Conservation (phyloP, 1,139 yeast genomes). For the Insectozyma bohioensis region DNA sequence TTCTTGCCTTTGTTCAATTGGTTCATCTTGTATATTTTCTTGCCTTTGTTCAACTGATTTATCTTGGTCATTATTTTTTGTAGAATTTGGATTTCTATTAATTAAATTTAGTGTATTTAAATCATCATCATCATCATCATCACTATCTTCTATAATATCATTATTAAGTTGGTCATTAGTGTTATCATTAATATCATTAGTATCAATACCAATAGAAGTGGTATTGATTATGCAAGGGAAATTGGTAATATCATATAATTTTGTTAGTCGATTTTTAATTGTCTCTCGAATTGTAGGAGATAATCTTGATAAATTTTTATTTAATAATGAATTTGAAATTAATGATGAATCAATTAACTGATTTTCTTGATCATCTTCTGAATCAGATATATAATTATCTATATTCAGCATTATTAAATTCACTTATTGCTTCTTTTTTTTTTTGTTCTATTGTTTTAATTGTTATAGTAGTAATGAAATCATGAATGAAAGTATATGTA, state of each 20-base stretch:
- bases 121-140: slow-evolving; percentile 7
- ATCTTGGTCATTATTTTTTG: slow-evolving; percentile 1
- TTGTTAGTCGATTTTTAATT: slow-evolving; percentile 3
- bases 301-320: slow-evolving; percentile 9
- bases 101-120: slow-evolving; percentile 6
- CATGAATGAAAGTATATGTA: background rate
- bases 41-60: background rate
- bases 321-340: slow-evolving; percentile 7
- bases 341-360: slow-evolving; percentile 6
- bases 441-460: no score
- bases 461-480: slow-evolving; percentile 6
- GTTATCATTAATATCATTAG: background rate
- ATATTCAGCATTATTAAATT: background rate
- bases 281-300: slow-evolving; percentile 9
- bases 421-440: no score
- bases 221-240: no score
- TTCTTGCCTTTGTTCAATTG: background rate
- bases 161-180: background rate
- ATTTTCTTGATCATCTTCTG: slow-evolving; percentile 15
- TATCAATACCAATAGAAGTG: no score
- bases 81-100: slow-evolving; percentile 3
- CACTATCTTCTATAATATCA: slow-evolving; percentile 10
- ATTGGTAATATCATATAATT: background rate
- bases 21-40: background rate
- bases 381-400: slow-evolving; percentile 18